Conservation (phyloP, 768 basidiomycete genomes). For the Steccherinum ochraceum region DNA sequence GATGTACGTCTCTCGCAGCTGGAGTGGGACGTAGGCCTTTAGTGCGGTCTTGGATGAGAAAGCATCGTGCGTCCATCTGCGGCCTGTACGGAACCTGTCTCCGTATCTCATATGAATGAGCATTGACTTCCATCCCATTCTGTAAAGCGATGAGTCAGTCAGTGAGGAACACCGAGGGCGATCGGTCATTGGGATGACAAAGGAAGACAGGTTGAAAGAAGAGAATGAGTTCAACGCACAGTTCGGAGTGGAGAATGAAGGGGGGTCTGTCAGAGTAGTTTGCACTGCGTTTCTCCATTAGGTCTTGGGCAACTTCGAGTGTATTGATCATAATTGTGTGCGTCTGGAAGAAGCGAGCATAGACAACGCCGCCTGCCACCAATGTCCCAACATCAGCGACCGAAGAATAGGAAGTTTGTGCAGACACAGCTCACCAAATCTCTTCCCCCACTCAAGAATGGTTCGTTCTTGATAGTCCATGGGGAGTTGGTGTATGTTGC, state of each 20-base stretch:
- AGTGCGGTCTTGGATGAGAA: conserved; percentile 14
- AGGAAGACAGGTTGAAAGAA: too few species aligned
- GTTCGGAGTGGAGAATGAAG: conserved; percentile 20
- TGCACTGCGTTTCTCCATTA: conserved; percentile 26
- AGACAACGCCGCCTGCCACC: conserved; percentile 26
- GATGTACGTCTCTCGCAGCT: conserved; percentile 19
- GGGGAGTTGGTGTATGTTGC: conserved; percentile 25
- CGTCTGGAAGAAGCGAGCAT: conserved; percentile 21
- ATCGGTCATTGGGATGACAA: neutral
- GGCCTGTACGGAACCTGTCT: conserved; percentile 21
- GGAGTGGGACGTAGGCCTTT: conserved; percentile 15
- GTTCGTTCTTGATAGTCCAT: conserved; percentile 16
- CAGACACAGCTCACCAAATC: conserved; percentile 19
- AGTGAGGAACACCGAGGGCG: neutral
- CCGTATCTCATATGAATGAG: conserved; percentile 18
- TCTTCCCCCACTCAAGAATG: conserved; percentile 21
- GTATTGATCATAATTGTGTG: conserved; percentile 28
- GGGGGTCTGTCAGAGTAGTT: conserved; percentile 29
- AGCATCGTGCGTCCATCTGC: conserved; percentile 21
- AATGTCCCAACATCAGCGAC: too few species aligned
- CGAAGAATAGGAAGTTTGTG: too few species aligned
- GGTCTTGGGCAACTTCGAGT: conserved; percentile 24
- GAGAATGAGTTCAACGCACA: conserved; percentile 14
- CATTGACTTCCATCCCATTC: conserved; percentile 16
- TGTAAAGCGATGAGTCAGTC: conserved; percentile 1